These are phyloP conservation scores for Syncephalastrum sp. DNA, from an alignment of 371 early-diverging fungal species.

Conservation along the genomic window DNA sequence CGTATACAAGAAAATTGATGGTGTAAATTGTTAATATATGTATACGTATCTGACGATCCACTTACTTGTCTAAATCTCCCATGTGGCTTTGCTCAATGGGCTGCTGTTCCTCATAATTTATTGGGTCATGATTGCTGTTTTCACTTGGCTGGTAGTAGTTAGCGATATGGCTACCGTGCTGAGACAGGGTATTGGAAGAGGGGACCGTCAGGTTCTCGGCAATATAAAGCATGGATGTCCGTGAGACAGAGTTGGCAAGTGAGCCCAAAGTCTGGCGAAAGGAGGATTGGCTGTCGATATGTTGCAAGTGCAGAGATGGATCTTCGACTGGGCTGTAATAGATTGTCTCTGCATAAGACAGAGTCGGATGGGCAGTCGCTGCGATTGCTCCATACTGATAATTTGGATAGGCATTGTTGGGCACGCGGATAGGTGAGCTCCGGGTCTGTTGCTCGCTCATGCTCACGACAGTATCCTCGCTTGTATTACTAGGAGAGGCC, in stretches of 20 bases:
- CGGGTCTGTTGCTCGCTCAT: too few species aligned
- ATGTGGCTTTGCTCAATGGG: background rate
- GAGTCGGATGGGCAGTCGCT: too few species aligned
- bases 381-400: background rate
- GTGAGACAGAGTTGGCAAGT: conserved; percentile 11
- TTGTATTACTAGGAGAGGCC: too few species aligned
- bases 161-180: too few species aligned
- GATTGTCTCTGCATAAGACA: conserved; percentile 1
- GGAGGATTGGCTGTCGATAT: conserved; percentile 4
- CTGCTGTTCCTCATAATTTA: background rate
- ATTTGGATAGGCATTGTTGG: conserved; percentile 7
- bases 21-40: too few species aligned
- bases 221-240: conserved; percentile 16
- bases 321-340: background rate
- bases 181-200: background rate
- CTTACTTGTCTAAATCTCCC: background rate
- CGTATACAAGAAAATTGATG: too few species aligned
- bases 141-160: background rate
- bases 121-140: background rate
- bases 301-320: too few species aligned
- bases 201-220: conserved; percentile 14
- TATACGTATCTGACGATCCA: too few species aligned
- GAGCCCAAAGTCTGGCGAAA: conserved; percentile 8
- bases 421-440: conserved; percentile 3
- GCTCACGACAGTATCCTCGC: too few species aligned